phyloP scores from a whole-genome alignment of 192 early-diverging fungal species.

The Helicostylum pulchrum region DNA sequence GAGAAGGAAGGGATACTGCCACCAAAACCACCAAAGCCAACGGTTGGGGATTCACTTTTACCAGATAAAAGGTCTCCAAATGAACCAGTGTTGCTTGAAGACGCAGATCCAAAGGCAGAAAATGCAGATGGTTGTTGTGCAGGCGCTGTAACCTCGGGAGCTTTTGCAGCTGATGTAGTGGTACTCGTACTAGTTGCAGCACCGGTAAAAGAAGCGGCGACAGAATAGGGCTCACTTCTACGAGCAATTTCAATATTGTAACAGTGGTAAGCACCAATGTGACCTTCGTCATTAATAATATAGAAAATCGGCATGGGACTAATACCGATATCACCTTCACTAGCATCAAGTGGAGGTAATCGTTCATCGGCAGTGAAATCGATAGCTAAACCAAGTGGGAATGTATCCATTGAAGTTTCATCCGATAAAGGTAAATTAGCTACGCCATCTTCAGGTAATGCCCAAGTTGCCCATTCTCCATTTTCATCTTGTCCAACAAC shows the following conservation, averaged over 20 bases:
- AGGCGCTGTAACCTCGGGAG: neutral
- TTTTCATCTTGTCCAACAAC: conserved; percentile 43
- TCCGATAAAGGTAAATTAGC: conserved; percentile 59
- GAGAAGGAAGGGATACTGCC: conserved; percentile 9
- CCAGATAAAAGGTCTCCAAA: conserved; percentile 7
- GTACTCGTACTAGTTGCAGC: neutral
- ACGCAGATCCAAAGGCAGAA: conserved; percentile 2
- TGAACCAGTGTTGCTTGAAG: neutral
- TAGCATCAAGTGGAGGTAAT: conserved; percentile 51
- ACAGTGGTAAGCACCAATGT: conserved; percentile 63
- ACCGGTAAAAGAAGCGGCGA: conserved; percentile 28
- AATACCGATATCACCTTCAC: conserved; percentile 44
- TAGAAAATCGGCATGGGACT: conserved; percentile 69
- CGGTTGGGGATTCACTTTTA: neutral
- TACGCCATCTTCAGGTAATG: conserved; percentile 53
- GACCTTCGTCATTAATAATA: conserved; percentile 63
- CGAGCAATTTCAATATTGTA: conserved; percentile 55
- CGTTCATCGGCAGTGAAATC: conserved; percentile 65
- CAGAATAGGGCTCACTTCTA: conserved; percentile 36
- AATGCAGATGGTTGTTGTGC: neutral
- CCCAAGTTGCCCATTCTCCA: conserved; percentile 66
- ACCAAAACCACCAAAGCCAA: conserved; percentile 6
- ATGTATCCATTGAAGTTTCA: conserved; percentile 54
- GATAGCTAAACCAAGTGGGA: conserved; percentile 66
- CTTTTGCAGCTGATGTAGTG: neutral